Evolutionary conservation across 2,329 filamentous ascomycete genomes (phyloP).

Genomic region (Cercospora zeae-maydis): DNA sequence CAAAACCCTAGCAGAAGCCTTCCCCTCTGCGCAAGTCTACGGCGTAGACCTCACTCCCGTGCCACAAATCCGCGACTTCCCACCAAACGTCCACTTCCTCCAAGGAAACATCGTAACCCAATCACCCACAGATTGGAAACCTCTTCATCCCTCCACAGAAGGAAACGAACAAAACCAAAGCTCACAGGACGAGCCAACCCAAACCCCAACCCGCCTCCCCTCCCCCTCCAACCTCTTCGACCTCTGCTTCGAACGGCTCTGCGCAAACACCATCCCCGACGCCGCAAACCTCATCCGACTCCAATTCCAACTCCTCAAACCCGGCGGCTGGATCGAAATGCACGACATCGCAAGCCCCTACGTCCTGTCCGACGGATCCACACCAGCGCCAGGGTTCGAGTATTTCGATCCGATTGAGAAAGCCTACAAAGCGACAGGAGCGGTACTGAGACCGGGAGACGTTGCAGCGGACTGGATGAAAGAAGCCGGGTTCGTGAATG

Average conservation of each 20-base stretch:
- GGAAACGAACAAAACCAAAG: neutral
- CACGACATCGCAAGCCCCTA: conserved; percentile 17
- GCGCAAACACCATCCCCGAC: conserved; percentile 18
- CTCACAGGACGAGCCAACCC: no score
- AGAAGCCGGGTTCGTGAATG: conserved; percentile 22
- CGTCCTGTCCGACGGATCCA: neutral
- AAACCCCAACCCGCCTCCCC: neutral
- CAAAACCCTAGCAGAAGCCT: conserved; percentile 20
- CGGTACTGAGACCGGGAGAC: conserved; percentile 5
- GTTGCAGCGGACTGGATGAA: conserved; percentile 17
- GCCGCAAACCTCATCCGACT: conserved; percentile 17
- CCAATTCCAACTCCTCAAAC: conserved; percentile 17
- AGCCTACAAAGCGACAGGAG: conserved; percentile 9
- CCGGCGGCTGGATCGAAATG: conserved; percentile 22
- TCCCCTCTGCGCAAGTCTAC: conserved; percentile 31
- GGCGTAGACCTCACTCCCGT: conserved; percentile 35
- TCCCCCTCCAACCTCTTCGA: conserved; percentile 13
- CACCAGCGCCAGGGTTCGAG: conserved; percentile 8
- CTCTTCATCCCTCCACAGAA: neutral
- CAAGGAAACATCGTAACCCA: conserved; percentile 19
- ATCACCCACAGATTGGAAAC: neutral
- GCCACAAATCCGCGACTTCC: conserved; percentile 21
- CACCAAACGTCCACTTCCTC: conserved; percentile 11
- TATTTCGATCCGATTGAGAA: neutral
- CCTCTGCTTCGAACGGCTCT: conserved; percentile 23